phyloP scores from a whole-genome alignment of 169 alveolate species.

The Eimeria zaria region DNA sequence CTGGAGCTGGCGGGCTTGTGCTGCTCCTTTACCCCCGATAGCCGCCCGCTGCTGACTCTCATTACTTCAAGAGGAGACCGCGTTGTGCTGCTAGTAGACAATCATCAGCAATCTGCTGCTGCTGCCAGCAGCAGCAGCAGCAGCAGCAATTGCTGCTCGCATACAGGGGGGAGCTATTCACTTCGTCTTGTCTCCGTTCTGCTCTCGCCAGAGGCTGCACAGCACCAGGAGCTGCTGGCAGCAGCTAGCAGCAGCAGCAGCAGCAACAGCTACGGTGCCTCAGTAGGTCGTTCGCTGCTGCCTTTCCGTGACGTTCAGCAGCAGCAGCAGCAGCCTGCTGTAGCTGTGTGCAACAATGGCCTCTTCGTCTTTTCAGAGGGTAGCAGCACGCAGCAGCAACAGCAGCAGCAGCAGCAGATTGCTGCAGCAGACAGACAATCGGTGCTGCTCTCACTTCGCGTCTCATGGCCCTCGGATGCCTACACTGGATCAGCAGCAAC shows the following conservation, averaged over 20 bases:
- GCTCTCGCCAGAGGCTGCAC: constrained; percentile 36
- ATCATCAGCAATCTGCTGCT: not conserved
- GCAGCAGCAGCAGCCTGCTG: constrained; percentile 33
- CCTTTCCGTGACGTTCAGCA: not conserved
- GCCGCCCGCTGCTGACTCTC: constrained; percentile 44
- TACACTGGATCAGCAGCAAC: not conserved
- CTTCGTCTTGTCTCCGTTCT: constrained; percentile 3
- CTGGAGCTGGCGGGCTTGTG: constrained; percentile 20
- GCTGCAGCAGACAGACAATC: constrained; percentile 22
- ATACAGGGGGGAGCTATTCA: not conserved
- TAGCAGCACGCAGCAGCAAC: constrained; percentile 27
- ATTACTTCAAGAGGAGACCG: constrained; percentile 43
- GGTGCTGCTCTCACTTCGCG: constrained; percentile 53
- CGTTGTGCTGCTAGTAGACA: constrained; percentile 23
- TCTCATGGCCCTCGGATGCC: constrained; percentile 38
- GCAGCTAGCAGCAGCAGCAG: not conserved
- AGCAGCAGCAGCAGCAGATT: constrained; percentile 59
- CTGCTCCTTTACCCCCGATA: constrained; percentile 41
- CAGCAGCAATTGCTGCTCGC: constrained; percentile 2
- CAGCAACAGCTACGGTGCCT: not conserved
- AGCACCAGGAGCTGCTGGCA: not conserved
- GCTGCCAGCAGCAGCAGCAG: constrained; percentile 18
- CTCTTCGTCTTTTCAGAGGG: constrained; percentile 49
- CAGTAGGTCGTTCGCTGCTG: not conserved
- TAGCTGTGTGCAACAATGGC: constrained; percentile 27